These are phyloP conservation scores for Entomortierella beljakovae DNA, from an alignment of 192 early-diverging fungal genomes.

Conservation along the genomic window DNA sequence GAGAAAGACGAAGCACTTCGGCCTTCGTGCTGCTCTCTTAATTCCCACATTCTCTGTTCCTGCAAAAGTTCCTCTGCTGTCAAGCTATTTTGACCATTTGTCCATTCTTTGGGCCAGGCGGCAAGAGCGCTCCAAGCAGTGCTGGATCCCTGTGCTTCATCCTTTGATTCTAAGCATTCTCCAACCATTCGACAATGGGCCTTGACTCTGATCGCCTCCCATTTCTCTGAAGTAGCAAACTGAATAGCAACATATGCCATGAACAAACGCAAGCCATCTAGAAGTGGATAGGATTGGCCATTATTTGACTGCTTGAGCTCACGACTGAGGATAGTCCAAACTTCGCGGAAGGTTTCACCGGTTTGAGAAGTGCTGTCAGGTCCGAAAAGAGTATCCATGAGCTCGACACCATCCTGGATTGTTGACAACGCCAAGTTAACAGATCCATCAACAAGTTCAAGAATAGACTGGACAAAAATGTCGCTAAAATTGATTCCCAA, in stretches of 20 bases:
- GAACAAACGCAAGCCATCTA: conserved; percentile 55
- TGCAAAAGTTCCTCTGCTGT: conserved; percentile 39
- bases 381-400: conserved; percentile 58
- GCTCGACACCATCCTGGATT: conserved; percentile 44
- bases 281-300: conserved; percentile 38
- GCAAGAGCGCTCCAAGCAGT: conserved; percentile 30
- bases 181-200: conserved; percentile 28
- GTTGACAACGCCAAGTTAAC: conserved; percentile 52
- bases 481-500: conserved; percentile 55
- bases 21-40: conserved; percentile 36
- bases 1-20: conserved; percentile 18
- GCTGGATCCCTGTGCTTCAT: conserved; percentile 39
- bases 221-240: conserved; percentile 46
- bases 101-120: conserved; percentile 25
- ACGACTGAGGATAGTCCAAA: conserved; percentile 50
- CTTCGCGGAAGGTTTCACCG: conserved; percentile 55
- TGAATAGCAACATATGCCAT: conserved; percentile 61
- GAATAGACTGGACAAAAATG: conserved; percentile 41
- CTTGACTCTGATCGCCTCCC: conserved; percentile 40
- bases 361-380: conserved; percentile 51
- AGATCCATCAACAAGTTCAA: conserved; percentile 50
- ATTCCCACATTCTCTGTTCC: conserved; percentile 18
- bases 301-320: conserved; percentile 45
- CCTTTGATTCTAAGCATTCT: conserved; percentile 43
- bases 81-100: conserved; percentile 19